Evolutionary conservation across 495 filamentous ascomycete species (phyloP), one percentile per base, ranked within the genome.

Genomic region (Monascus purpureus): DNA sequence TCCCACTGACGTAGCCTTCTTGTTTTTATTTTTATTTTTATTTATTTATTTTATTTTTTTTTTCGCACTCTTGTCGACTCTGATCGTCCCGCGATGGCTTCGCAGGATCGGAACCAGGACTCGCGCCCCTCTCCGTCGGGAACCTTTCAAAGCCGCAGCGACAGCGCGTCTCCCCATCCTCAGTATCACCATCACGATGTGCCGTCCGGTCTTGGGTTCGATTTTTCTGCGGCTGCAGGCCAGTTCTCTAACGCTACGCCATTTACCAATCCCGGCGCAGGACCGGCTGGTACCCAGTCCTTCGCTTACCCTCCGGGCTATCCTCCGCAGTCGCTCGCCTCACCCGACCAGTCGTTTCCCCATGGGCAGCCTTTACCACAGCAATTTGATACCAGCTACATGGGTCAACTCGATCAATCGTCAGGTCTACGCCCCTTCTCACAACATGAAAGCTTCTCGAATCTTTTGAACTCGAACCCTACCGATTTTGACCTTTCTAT

Each of bases 91-190:
- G 39, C 32, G 16, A 63, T 63, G 59, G 50, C 50, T 36, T 55
- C 57, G 19, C 55, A 60, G 36, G 51, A 59, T 20, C 47, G 42
- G 28, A 35, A 33, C 42, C 53, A 41, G 13, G 45, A 54, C 32
- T 35, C 48, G 29, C 49, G 49, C 25, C 37, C 48, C 30, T 46
- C 50, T 29, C 40, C 52, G 13, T 41, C 36, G 15, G 46, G 25
- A 3, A 39, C 39, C 28, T 33, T 48, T 28, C 47, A 57, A 36
- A 54, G 45, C 45, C 57, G 57, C 38, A 58, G 57, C 33, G 47
- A 55, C 39, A 65, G 61, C 50, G 57, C 61, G 8, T 58, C 55
- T 27, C 39, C 50, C 26, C 57, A 58, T 43, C 40, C 35, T 33
- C 57, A 55, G 17, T 57, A 61, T 39, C 52, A 61, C 19, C n/a